Conservation (phyloP, 768 basidiomycete species). For the Mycena venus region DNA sequence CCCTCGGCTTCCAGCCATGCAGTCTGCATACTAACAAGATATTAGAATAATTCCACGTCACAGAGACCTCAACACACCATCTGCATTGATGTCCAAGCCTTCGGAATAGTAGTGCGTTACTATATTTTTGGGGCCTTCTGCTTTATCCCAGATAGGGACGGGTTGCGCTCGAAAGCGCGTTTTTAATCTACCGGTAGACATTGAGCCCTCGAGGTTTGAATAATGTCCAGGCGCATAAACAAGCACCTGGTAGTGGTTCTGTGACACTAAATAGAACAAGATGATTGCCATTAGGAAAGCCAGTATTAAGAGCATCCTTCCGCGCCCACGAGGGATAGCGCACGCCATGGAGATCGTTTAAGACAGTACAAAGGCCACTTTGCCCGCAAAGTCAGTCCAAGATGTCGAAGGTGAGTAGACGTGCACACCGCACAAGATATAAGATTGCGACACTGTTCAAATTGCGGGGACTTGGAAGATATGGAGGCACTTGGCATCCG, state of each 20-base stretch:
- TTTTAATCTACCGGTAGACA: constrained; percentile 49
- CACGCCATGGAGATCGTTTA: background rate
- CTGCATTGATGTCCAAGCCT: constrained; percentile 57
- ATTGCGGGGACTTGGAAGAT: too few relatives aligned
- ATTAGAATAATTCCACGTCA: background rate
- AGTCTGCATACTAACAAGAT: constrained; percentile 52
- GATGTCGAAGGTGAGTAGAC: too few relatives aligned
- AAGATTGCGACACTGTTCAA: too few relatives aligned
- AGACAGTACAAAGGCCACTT: background rate
- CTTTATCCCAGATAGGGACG: constrained; percentile 72
- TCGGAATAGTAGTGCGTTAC: constrained; percentile 71
- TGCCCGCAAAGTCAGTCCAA: background rate
- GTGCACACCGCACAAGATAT: too few relatives aligned
- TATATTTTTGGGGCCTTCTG: constrained; percentile 60
- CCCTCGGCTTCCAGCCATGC: constrained; percentile 67
- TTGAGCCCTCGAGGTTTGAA: background rate
- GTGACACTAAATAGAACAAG: constrained; percentile 51
- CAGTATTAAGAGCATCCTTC: constrained; percentile 48
- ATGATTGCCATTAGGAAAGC: constrained; percentile 44
- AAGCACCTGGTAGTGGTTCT: constrained; percentile 58
- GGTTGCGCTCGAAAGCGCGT: constrained; percentile 67
- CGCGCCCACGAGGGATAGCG: constrained; percentile 3
- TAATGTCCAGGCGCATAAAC: background rate
- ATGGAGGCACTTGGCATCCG: too few relatives aligned
- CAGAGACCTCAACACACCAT: constrained; percentile 33